Conservation (phyloP, 2,329 filamentous ascomycete species). For the Volutella citrinella region DNA sequence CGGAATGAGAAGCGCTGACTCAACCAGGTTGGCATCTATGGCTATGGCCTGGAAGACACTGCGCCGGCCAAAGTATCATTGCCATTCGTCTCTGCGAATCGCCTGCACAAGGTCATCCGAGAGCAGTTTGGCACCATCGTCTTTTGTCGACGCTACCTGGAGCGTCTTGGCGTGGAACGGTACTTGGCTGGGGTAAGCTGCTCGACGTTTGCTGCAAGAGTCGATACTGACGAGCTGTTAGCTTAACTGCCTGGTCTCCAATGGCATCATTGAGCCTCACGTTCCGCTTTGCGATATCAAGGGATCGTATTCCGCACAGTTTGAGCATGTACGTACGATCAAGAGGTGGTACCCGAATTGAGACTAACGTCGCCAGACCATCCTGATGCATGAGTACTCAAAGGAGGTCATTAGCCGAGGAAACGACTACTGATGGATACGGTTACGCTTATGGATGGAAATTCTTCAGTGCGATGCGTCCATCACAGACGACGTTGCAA, state of each 20-base stretch:
- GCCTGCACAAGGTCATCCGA: constrained; percentile 55
- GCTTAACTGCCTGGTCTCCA: constrained; percentile 55
- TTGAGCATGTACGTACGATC: constrained; percentile 54
- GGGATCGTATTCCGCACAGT: constrained; percentile 63
- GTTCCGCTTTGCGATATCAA: constrained; percentile 54
- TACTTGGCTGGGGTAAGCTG: constrained; percentile 55
- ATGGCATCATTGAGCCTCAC: constrained; percentile 57
- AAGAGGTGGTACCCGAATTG: too few species aligned
- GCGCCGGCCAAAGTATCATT: constrained; percentile 33
- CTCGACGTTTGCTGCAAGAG: fast-evolving
- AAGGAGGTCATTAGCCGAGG: constrained; percentile 54
- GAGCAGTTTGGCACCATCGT: constrained; percentile 61
- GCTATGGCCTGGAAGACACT: constrained; percentile 44
- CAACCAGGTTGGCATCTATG: constrained; percentile 46
- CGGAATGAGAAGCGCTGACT: background rate
- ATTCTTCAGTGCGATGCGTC: fast-evolving
- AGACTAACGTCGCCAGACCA: constrained; percentile 35
- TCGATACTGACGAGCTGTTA: constrained; percentile 24
- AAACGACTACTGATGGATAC: constrained; percentile 43
- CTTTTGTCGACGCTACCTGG: constrained; percentile 60
- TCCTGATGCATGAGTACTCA: constrained; percentile 39
- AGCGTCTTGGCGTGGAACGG: constrained; percentile 57
- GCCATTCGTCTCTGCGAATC: constrained; percentile 51
- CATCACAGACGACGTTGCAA: constrained; percentile 12
- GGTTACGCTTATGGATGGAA: background rate